Percentiles rank a stretch among this genome's conserved stretches.
Evolutionary conservation across 164 flowering plant genomes (phyloP).

Genomic region (Cinnamomum micranthum): DNA sequence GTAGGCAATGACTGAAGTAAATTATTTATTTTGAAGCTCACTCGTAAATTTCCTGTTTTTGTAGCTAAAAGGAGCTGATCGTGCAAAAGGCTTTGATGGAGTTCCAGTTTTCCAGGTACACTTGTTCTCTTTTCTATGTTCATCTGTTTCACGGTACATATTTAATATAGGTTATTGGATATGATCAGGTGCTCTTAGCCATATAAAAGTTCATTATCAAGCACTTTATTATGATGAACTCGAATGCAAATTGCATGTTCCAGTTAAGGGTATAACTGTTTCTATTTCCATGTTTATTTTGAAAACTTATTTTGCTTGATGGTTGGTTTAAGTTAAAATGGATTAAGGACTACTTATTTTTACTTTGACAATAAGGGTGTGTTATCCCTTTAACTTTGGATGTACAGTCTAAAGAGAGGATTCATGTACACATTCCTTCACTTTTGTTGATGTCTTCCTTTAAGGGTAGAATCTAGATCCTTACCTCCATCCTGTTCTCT

Average conservation of each 20-base stretch:
- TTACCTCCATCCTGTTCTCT: too few relatives aligned
- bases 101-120: conserved; percentile 96
- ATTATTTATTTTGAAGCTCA: background rate
- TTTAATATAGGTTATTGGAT: background rate
- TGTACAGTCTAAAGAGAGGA: too few relatives aligned
- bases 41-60: conserved; percentile 18
- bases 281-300: too few relatives aligned
- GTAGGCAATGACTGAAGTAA: background rate
- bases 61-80: conserved; percentile 69
- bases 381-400: too few relatives aligned
- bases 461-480: too few relatives aligned
- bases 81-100: conserved; percentile 77
- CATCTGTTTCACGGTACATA: background rate
- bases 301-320: background rate
- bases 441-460: too few relatives aligned
- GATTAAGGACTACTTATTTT: too few relatives aligned
- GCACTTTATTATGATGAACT: background rate
- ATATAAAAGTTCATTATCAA: background rate
- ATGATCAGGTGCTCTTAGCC: background rate
- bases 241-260: too few relatives aligned
- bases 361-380: too few relatives aligned
- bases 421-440: too few relatives aligned
- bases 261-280: too few relatives aligned
- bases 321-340: background rate
- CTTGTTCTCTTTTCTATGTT: background rate